Conservation (phyloP, 2,329 filamentous ascomycete species). For the Epicoccum sorghinum region DNA sequence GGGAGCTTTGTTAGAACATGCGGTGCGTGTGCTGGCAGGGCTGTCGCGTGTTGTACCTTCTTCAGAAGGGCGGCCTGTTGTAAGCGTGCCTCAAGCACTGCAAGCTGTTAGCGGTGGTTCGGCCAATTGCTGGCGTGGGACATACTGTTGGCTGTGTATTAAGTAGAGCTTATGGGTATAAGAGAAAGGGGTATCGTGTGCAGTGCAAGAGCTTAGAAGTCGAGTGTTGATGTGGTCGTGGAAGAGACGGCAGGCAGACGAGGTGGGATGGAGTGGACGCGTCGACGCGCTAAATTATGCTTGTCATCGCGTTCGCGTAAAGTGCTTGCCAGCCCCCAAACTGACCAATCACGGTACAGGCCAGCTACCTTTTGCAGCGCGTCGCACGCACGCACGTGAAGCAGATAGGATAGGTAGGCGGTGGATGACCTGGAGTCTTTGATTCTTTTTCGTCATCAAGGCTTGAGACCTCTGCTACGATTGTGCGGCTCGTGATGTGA, state of each 20-base stretch:
- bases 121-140: neutral
- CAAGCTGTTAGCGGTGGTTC: conserved; percentile 24
- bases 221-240: conserved; percentile 7
- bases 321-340: conserved; percentile 6
- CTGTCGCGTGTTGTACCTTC: conserved; percentile 66
- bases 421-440: too few relatives aligned
- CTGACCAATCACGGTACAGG: neutral
- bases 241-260: conserved; percentile 6
- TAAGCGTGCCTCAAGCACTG: conserved; percentile 96
- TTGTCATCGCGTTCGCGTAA: conserved; percentile 12
- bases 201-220: neutral
- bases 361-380: neutral
- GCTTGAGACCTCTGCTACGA: too few relatives aligned
- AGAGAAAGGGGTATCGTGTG: conserved; percentile 2
- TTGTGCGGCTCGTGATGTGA: too few relatives aligned
- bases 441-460: too few relatives aligned
- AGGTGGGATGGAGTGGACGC: conserved; percentile 11
- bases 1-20: neutral
- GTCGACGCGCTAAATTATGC: conserved; percentile 1
- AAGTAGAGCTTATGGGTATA: neutral
- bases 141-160: conserved; percentile 17
- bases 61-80: conserved; percentile 93
- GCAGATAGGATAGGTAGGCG: too few relatives aligned
- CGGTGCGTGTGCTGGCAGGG: neutral
- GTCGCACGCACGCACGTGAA: neutral